A percentile compares a stretch with the other conserved stretches of the same genome.
These are phyloP conservation scores for Salix udensis DNA, from an alignment of 345 rosid genomes.

Conservation along the genomic window DNA sequence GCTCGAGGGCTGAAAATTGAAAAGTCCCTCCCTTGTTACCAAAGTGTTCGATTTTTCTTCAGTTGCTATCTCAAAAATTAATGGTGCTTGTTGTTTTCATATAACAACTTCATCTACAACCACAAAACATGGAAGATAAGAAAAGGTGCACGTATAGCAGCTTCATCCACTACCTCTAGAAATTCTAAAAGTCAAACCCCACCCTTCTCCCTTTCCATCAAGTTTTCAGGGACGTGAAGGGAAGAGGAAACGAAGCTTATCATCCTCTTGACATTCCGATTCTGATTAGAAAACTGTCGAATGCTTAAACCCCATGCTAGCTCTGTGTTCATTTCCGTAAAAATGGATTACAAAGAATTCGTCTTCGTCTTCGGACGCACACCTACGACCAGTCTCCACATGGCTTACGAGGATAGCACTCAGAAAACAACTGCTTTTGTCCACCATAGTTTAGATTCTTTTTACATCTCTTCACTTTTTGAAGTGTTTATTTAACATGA, in stretches of 20 bases:
- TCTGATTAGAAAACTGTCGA: neutral
- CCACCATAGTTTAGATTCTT: neutral
- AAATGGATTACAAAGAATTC: neutral
- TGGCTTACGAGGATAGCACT: neutral
- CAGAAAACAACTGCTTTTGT: neutral
- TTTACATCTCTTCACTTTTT: neutral
- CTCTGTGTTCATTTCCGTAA: neutral
- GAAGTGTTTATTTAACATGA: no score
- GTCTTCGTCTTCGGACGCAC: neutral
- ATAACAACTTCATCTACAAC: neutral
- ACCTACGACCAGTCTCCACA: neutral
- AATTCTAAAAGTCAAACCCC: neutral
- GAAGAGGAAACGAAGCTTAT: neutral
- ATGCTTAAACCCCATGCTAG: neutral
- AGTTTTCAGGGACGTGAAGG: neutral
- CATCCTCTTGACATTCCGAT: neutral
- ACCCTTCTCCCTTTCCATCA: neutral
- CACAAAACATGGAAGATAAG: neutral
- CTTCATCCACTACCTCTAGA: no score
- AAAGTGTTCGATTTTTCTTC: neutral
- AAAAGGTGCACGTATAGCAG: neutral
- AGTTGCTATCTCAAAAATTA: neutral
- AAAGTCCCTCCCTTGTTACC: neutral
- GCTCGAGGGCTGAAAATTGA: neutral
- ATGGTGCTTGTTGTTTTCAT: neutral